Base-by-base conservation (phyloP, 2,329 filamentous ascomycete species). In the Arthroderma sp. region DNA sequence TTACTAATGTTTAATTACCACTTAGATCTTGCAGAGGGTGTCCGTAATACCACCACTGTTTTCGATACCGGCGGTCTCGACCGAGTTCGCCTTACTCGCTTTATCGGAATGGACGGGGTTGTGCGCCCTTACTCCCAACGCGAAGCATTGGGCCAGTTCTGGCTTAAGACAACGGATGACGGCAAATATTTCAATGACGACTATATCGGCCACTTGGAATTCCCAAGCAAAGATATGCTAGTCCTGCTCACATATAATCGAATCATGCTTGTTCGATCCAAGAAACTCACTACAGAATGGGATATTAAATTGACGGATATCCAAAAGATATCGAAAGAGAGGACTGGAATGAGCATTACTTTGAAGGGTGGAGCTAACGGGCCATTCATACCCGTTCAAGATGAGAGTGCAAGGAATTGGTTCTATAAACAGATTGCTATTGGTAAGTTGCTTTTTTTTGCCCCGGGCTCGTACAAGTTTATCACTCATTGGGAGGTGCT, bases 151-250 rank as follows among this genome's bases (percentile, higher is more conserved):
- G 91, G 91, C 0, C 91, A 98, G 62, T 95, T 86, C 70, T 98
- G 91, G 93, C 80, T 98, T 52, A 98, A 98, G 73, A 94, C 94
- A 47, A 80, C 94, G 7, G 91, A 98, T 65, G 91, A 95, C 52
- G 91, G 91, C 49, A 91, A 88, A 62, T 96, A 89, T 71, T 98
- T 98, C 75, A 83, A 94, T 66, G 91, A 98, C 64, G 77, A 86
- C 60, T 98, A 98, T 68, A 91, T 98, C 61, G 93, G 88, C 4
- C 93, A 98, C 60, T 72, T 98, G 4, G 89, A 98, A 64, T 75
- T 98, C 28, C 84, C 86, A 7, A 79, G 81, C 49, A 85, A 91
- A 61, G 88, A 93, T 60, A 83, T 87, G 71, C 80, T 89, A 46
- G 82, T 88, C 40, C 85, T 96, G 77, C 75, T 98, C 49, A 95